A percentile compares a stretch with the other conserved stretches of the same genome.
These are phyloP conservation scores for Tuber calosporum DNA, from an alignment of 495 filamentous ascomycete species.

Conservation along the genomic window DNA sequence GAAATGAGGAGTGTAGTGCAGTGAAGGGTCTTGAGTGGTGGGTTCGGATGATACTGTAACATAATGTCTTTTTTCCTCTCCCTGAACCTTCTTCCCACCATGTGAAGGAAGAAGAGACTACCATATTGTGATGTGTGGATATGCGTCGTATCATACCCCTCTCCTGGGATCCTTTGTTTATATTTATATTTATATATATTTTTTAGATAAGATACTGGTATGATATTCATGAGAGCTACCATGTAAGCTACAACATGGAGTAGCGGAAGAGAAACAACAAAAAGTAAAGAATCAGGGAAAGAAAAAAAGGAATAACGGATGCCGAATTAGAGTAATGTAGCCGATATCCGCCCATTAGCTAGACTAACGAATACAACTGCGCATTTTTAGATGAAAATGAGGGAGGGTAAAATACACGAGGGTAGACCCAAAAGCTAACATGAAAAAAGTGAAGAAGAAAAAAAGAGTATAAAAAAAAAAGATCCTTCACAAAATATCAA, in stretches of 20 bases:
- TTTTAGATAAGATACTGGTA: neutral
- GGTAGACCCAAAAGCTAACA: neutral
- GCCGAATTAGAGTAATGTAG: neutral
- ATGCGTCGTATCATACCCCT: neutral
- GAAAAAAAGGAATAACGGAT: neutral
- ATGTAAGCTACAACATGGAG: neutral
- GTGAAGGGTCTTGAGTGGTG: neutral
- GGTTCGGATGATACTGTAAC: neutral
- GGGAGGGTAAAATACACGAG: neutral
- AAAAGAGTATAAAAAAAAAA: too few species aligned
- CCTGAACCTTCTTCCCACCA: neutral
- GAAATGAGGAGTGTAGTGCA: neutral
- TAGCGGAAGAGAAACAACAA: neutral
- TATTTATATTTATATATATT: too few species aligned
- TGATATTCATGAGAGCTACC: neutral
- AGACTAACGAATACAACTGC: neutral
- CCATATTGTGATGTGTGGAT: neutral
- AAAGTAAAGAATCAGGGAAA: neutral
- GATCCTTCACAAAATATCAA: slow-evolving; percentile 14
- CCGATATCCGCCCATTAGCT: neutral
- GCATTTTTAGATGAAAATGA: neutral
- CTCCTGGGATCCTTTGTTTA: neutral
- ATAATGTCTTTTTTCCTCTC: neutral
- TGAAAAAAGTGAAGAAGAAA: neutral
- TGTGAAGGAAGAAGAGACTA: neutral